These are phyloP conservation scores for Epichloe aotearoae DNA, from an alignment of 2,329 filamentous ascomycete species.

Conservation along the genomic window DNA sequence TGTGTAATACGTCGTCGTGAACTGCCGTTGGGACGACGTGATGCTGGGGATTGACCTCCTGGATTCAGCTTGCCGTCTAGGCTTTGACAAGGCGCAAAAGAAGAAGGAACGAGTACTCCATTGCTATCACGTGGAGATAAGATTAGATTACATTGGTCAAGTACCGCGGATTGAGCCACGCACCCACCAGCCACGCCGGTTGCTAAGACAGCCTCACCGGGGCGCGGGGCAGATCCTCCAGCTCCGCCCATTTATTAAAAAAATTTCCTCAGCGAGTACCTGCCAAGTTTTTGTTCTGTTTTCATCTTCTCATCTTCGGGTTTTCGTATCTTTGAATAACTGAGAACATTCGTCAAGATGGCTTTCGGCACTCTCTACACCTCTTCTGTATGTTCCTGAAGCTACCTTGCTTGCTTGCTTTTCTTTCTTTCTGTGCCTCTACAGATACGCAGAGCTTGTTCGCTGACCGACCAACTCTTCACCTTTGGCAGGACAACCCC, in stretches of 20 bases:
- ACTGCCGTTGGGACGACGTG: not conserved
- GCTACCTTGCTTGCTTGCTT: not conserved
- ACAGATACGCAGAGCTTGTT: not conserved
- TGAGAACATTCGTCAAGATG: constrained; percentile 47
- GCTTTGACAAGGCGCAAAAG: not conserved
- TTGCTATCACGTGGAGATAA: constrained; percentile 13
- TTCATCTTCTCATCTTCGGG: constrained; percentile 8
- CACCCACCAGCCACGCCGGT: constrained; percentile 10
- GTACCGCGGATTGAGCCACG: no score
- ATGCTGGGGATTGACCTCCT: not conserved
- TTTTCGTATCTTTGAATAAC: constrained; percentile 6
- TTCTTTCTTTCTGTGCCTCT: constrained; percentile 6
- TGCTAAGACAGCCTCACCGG: constrained; percentile 8
- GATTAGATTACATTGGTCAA: constrained; percentile 7
- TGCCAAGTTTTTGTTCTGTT: not conserved
- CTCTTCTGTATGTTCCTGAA: constrained; percentile 47
- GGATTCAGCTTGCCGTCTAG: not conserved
- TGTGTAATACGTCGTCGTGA: not conserved
- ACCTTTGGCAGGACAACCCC: constrained; percentile 56
- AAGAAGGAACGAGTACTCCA: not conserved
- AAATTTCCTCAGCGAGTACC: constrained; percentile 20
- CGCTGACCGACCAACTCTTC: not conserved
- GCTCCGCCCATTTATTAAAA: constrained; percentile 14
- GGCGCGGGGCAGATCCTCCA: constrained; percentile 22
- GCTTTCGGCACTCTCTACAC: constrained; percentile 97